Percentiles rank a stretch among this genome's conserved stretches.
Conservation (phyloP, 2,329 filamentous ascomycete species). For the Fulvia fulva region DNA sequence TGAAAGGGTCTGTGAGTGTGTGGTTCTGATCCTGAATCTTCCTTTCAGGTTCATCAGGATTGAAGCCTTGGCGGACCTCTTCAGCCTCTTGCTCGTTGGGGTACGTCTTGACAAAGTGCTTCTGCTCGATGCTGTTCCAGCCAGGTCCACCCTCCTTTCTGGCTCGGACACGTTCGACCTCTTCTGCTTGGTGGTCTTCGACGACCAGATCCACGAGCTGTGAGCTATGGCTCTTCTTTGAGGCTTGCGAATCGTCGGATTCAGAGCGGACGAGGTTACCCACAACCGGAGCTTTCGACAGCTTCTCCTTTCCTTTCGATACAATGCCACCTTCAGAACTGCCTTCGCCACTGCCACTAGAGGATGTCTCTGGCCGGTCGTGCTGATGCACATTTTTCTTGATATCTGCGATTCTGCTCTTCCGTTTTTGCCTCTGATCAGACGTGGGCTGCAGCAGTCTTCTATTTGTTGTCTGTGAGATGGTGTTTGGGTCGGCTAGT, state of each 20-base stretch:
- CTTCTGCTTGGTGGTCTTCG: slow-evolving; percentile 60
- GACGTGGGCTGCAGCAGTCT: slow-evolving; percentile 52
- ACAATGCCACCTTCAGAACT: slow-evolving; percentile 27
- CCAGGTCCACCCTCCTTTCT: slow-evolving; percentile 59
- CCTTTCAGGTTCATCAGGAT: slow-evolving; percentile 45
- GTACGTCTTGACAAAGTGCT: slow-evolving; percentile 53
- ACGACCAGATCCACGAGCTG: slow-evolving; percentile 66
- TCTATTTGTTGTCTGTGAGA: slow-evolving; percentile 55
- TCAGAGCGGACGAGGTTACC: slow-evolving; percentile 43
- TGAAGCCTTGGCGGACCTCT: slow-evolving; percentile 53
- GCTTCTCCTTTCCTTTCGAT: slow-evolving; percentile 28
- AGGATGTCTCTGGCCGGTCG: slow-evolving; percentile 22
- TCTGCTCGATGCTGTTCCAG: slow-evolving; percentile 55
- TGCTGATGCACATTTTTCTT: slow-evolving; percentile 41
- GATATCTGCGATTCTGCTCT: slow-evolving; percentile 45
- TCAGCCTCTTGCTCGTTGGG: slow-evolving; percentile 45
- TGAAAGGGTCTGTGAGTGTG: slow-evolving; percentile 44
- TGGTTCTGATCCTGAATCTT: slow-evolving; percentile 43
- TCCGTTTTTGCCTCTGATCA: slow-evolving; percentile 45
- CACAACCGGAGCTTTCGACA: slow-evolving; percentile 30
- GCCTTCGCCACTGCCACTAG: slow-evolving; percentile 16
- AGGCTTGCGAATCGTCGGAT: slow-evolving; percentile 39
- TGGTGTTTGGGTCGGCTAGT: slow-evolving; percentile 49
- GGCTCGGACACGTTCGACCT: slow-evolving; percentile 58
- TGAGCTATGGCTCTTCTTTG: slow-evolving; percentile 52